Base-by-base conservation (phyloP, 1,139 yeast species). In the Yarrowia galli region DNA sequence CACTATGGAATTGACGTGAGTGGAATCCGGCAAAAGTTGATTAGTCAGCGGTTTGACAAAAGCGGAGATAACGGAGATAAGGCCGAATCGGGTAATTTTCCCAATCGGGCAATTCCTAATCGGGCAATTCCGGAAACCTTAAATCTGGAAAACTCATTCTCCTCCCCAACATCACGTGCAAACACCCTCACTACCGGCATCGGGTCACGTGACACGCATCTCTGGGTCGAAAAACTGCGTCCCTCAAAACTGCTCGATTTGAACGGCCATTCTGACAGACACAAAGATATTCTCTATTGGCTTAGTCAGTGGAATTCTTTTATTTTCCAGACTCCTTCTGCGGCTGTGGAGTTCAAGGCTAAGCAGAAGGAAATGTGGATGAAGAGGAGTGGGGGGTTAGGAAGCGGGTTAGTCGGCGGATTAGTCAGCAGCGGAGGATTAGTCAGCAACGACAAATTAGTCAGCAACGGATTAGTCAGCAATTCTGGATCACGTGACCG, bases 211-310 rank as follows among this genome's bases (percentile, higher is more conserved):
- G 64, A 43, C 64, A 2, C 40, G 1, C 16, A 61, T 8, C 15
- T 61, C 2, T 61, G 66, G 66, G 66, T 61, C 1, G 66, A 61
- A 36, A 61, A 46, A 6, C 18, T 61, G 20, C 66, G 66, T 12
- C 66, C 66, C 2, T 16, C 22, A 6, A 61, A 61, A 15, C 23
- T 61, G 5, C 25, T 48, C 82, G 85, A 0, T 80, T 84, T 58
- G 87, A 88, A 8, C 18, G 66, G 66, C 7, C 66, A 61, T n/a
- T 46, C 56, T 1, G 66, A 61, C 28, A 16, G 56, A 36, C 56
- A 61, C 46, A 46, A 48, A 15, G 66, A 61, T 7, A 36, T 61
- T 9, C 43, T 61, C 9, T 61, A 61, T 25, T 61, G 66, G 66
- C 16, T 61, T 23, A 22, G 46, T 22, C 56, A 61, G 46, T 61